These are phyloP conservation scores for Sporothrix schenckii DNA, from an alignment of 2,329 filamentous ascomycete genomes.

Conservation along the genomic window DNA sequence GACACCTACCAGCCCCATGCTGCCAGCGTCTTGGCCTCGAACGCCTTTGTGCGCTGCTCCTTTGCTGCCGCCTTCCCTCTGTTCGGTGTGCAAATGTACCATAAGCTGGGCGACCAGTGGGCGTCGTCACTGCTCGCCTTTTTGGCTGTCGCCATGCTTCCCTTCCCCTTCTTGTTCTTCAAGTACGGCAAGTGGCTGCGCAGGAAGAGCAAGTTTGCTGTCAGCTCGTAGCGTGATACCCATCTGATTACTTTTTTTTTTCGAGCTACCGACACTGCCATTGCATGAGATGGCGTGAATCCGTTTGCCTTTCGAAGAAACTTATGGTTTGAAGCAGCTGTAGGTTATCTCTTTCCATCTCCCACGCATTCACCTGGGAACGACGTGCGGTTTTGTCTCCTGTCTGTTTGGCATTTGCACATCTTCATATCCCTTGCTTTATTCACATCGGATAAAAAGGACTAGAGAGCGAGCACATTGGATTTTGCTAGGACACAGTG, in stretches of 20 bases:
- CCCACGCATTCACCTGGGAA: background rate
- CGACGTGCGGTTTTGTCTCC: background rate
- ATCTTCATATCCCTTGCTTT: background rate
- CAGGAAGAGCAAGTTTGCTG: constrained; percentile 58
- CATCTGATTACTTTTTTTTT: background rate
- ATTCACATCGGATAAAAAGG: constrained; percentile 3
- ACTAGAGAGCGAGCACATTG: background rate
- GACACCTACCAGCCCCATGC: constrained; percentile 77
- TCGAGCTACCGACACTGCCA: background rate
- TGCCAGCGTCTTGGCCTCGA: constrained; percentile 78
- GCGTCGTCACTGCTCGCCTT: constrained; percentile 65
- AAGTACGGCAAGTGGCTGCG: constrained; percentile 61
- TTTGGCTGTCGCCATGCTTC: constrained; percentile 63
- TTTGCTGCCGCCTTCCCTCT: constrained; percentile 81
- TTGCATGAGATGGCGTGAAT: background rate
- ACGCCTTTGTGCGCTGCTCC: constrained; percentile 74
- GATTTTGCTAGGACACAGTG: background rate
- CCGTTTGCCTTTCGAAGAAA: background rate
- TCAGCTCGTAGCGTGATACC: constrained; percentile 1
- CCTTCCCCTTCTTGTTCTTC: constrained; percentile 67
- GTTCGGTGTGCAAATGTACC: constrained; percentile 75
- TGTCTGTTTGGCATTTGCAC: background rate
- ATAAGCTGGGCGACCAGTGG: constrained; percentile 70
- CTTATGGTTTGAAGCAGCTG: background rate
- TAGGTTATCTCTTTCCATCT: background rate